These are phyloP conservation scores for Acorus gramineus DNA, from an alignment of 106 monocot species.

Conservation along the genomic window DNA sequence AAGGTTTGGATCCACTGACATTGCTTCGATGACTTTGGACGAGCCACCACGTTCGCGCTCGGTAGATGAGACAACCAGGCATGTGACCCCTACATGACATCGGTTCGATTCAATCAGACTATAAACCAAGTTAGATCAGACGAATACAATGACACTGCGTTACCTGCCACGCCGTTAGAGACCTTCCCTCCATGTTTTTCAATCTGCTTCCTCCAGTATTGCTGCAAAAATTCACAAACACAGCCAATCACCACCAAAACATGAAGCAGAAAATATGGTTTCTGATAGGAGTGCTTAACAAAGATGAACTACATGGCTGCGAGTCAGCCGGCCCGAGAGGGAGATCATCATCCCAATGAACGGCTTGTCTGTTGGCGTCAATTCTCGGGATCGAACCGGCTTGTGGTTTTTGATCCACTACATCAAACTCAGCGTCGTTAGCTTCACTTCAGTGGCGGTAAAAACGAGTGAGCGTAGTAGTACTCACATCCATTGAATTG, in stretches of 20 bases:
- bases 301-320: conserved; percentile 35
- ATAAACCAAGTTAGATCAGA: not conserved
- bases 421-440: not conserved
- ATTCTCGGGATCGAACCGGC: conserved; percentile 17
- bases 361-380: conserved; percentile 34
- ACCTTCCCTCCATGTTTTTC: conserved; percentile 67
- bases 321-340: conserved; percentile 50
- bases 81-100: conserved; percentile 32
- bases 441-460: not conserved
- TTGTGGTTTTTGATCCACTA: conserved; percentile 34
- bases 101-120: not conserved
- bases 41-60: conserved; percentile 69
- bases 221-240: conserved; percentile 13
- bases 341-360: conserved; percentile 43
- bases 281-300: not conserved
- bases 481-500: conserved; percentile 29
- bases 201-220: conserved; percentile 55
- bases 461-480: not conserved
- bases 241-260: not conserved
- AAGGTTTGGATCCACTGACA: conserved; percentile 13
- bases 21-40: conserved; percentile 45
- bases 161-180: conserved; percentile 39
- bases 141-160: not conserved
- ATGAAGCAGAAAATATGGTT: not conserved
- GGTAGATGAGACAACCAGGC: conserved; percentile 50